These are phyloP conservation scores for Globisporangium parvum DNA, from an alignment of 352 stramenopile species.

Conservation along the genomic window DNA sequence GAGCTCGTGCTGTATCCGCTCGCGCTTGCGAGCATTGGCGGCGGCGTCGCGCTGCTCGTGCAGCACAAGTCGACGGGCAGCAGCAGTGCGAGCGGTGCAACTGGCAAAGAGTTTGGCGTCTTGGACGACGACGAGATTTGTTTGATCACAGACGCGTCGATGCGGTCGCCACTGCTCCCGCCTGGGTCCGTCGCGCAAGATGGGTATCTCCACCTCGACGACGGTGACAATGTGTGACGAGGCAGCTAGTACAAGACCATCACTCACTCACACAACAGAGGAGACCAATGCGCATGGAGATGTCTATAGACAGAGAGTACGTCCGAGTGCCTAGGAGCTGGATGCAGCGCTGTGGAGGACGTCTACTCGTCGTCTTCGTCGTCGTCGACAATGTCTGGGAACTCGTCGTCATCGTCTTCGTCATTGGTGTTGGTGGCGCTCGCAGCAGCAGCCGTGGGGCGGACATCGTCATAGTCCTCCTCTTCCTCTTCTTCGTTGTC, in stretches of 20 bases:
- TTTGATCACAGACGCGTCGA: slow-evolving; percentile 54
- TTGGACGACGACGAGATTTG: slow-evolving; percentile 48
- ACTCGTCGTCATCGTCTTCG: slow-evolving; percentile 64
- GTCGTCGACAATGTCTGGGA: slow-evolving; percentile 78
- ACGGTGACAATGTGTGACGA: slow-evolving; percentile 3
- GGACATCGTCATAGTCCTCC: slow-evolving; percentile 12
- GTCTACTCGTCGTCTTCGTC: slow-evolving; percentile 52
- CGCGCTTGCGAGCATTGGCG: slow-evolving; percentile 56
- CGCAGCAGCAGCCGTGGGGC: background rate
- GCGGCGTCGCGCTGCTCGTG: slow-evolving; percentile 66
- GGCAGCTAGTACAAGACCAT: no score
- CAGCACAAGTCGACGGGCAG: slow-evolving; percentile 32
- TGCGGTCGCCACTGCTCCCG: slow-evolving; percentile 54
- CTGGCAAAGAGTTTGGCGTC: slow-evolving; percentile 20
- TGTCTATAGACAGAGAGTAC: no score
- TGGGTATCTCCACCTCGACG: slow-evolving; percentile 47
- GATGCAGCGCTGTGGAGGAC: background rate
- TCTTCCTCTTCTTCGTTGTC: slow-evolving; percentile 9
- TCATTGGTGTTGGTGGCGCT: slow-evolving; percentile 2
- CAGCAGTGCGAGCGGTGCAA: slow-evolving; percentile 7
- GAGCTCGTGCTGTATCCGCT: slow-evolving; percentile 74
- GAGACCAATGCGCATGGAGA: slow-evolving; percentile 1
- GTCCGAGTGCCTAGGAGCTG: no score
- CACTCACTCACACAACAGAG: no score
- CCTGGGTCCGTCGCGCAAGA: slow-evolving; percentile 37